Evolutionary conservation across 768 basidiomycete genomes (phyloP).

Genomic region (Mycena kentingensis): DNA sequence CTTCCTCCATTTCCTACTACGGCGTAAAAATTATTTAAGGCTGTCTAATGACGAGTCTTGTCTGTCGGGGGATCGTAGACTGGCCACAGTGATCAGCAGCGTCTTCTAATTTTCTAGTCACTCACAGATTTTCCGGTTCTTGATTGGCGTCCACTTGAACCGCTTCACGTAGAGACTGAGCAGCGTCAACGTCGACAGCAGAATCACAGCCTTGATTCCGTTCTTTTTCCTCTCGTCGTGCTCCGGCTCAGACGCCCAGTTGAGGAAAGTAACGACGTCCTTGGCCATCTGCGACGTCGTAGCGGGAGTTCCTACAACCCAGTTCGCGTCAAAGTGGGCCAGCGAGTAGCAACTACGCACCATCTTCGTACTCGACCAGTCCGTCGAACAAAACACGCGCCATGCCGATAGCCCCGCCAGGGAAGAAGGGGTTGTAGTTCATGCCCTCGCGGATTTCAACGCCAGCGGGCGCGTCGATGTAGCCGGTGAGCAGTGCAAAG

Average conservation of each 20-base stretch:
- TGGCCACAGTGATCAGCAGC: conserved; percentile 27
- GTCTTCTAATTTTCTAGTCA: conserved; percentile 20
- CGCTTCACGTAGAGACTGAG: conserved; percentile 89
- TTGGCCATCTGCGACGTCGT: conserved; percentile 99
- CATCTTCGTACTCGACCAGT: conserved; percentile 95
- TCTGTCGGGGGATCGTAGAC: conserved; percentile 64
- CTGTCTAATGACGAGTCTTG: conserved; percentile 57
- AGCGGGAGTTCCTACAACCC: conserved; percentile 77
- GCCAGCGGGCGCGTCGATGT: conserved; percentile 93
- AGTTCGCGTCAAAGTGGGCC: conserved; percentile 1
- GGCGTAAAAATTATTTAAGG: conserved; percentile 15
- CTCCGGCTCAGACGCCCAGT: conserved; percentile 98
- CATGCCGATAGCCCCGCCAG: conserved; percentile 98
- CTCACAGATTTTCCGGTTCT: conserved; percentile 91
- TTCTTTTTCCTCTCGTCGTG: conserved; percentile 97
- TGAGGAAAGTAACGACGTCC: conserved; percentile 93
- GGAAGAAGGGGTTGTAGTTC: conserved; percentile 99
- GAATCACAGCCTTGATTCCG: conserved; percentile 92
- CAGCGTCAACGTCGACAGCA: conserved; percentile 83
- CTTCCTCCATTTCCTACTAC: conserved; percentile 17
- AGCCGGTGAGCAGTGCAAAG: conserved; percentile 95
- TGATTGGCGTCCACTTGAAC: conserved; percentile 92
- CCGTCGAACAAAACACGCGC: conserved; percentile 95
- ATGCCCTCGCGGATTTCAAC: conserved; percentile 94
- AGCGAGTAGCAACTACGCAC: conserved; percentile 40